Base-by-base conservation (phyloP, 768 basidiomycete species). In the Termitomyces sp. region DNA sequence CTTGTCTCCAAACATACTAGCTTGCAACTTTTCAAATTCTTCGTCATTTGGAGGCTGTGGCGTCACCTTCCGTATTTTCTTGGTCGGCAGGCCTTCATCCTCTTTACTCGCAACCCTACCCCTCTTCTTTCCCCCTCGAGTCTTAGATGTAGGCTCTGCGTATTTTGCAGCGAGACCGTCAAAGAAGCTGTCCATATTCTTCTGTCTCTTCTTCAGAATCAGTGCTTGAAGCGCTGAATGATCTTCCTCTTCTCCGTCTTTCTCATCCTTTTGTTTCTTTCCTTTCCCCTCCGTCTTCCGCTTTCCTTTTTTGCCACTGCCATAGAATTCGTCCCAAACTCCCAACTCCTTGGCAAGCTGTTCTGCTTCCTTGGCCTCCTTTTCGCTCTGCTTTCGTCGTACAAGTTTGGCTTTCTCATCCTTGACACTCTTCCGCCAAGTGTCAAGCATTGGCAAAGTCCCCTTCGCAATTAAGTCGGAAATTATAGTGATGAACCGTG, bases 301-400 rank as follows among this genome's bases (percentile, higher is more conserved):
- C 36, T 82, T 75, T 7, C 83, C 81, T 1, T 78, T 70, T 71
- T 87, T 90, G 4, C 89, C 91, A 60, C 77, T 84, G 5, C 89
- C 91, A 66, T 90, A 93, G 65, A 94, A 94, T 64, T 94, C 92
- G 56, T 97, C 94, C 92, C 93, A 95, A 10, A 97, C 90, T 2
- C 94, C 94, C 16, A 98, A 72, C 61, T 92, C 91, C 63, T 85
- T 91, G 5, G 94, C 94, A 42, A 87, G 73, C 20, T 81, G 77
- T 70, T 92, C 94, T 4, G 94, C 94, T 64, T 96, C 92, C 55
- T 75, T 74, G 2, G 91, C 92, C 69, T 95, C 94, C 69, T 86
- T 88, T 60, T 85, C 77, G 1, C 85, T 82, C 64, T 83, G 81
- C 70, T 89, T 92, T 75, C 79, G 81, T 45, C 94, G 80, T 20